Percentiles rank a stretch among this genome's conserved stretches.
Evolutionary conservation across 129 eudicot species (phyloP).

Genomic region (Centella asiatica): DNA sequence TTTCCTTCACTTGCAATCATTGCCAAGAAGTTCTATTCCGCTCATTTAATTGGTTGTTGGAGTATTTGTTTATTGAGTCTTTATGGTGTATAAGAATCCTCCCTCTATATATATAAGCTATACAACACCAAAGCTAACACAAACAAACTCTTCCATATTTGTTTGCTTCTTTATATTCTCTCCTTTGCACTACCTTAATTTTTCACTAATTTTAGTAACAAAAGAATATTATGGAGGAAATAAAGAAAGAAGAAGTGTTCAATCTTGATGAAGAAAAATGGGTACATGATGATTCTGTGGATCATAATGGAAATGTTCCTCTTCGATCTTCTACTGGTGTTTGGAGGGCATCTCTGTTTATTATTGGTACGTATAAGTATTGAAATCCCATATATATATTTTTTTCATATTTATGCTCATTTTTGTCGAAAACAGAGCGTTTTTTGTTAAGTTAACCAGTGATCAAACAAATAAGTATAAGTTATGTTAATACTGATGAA

Average conservation of each 20-base stretch:
- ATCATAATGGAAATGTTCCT: constrained; percentile 66
- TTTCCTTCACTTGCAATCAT: no score
- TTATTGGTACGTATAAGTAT: constrained; percentile 40
- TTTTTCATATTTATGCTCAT: background rate
- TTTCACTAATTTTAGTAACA: background rate
- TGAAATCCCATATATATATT: background rate
- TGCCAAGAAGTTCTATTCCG: no score
- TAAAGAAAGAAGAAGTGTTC: constrained; percentile 26
- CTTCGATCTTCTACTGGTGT: constrained; percentile 69
- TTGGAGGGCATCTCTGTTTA: constrained; percentile 79
- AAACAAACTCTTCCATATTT: background rate
- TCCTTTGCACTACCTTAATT: background rate
- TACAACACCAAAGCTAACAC: no score
- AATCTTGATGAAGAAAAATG: constrained; percentile 49
- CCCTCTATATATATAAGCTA: no score
- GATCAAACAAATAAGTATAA: no score
- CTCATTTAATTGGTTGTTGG: no score
- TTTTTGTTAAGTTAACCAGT: background rate
- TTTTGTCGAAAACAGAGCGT: background rate
- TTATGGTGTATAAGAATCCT: no score
- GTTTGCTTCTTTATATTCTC: background rate
- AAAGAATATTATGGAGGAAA: constrained; percentile 39
- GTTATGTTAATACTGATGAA: no score
- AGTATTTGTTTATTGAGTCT: no score
- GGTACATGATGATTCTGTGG: constrained; percentile 71